Base-by-base conservation (phyloP, 1,284 basidiomycete species). In the Cutaneotrichosporon sp. region DNA sequence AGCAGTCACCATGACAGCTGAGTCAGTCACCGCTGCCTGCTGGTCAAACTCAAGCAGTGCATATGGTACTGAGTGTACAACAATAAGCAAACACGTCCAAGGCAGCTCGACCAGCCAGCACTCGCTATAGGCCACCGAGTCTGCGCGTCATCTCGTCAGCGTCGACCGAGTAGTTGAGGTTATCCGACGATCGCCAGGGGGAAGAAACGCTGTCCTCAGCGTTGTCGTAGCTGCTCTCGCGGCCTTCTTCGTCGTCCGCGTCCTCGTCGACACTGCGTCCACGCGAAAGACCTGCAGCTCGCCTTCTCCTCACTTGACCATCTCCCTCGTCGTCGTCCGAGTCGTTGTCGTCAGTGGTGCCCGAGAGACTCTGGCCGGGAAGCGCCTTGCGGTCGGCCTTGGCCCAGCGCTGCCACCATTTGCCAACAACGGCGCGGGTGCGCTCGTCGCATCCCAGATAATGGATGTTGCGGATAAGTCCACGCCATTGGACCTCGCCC, bases 351-450 rank as follows among this genome's bases (percentile, higher is more conserved):
- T 19, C 12, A 3, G 14, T 34, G 31, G 33, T 34, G 27, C 16
- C 42, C 42, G n/a, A n/a, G n/a, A n/a, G n/a, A n/a, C n/a, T n/a
- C n/a, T n/a, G n/a, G n/a, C n/a, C n/a, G n/a, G n/a, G n/a, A n/a
- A n/a, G n/a, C n/a, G n/a, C n/a, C 22, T 35, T 24, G 26, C 32
- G 32, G 35, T 54, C 56, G 12, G 62, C 54, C 57, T 70, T 69
- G 43, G 70, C 63, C 73, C 73, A 76, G 19, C 60, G 60, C 19
- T 70, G 61, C 73, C 73, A 76, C 71, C 70, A 76, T 20, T 61
- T 64, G 5, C 66, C 69, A 2, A 73, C 61, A n/a, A 69, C 60
- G 2, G 58, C 38, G 60, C 74, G 74, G 51, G 74, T 66, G 22
- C 61, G 49, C 38, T 67, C 62, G 61, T 74, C 70, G 14, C 74